Evolutionary conservation across 306 rosid genomes (phyloP).

Genomic region (Cicer judaicum): DNA sequence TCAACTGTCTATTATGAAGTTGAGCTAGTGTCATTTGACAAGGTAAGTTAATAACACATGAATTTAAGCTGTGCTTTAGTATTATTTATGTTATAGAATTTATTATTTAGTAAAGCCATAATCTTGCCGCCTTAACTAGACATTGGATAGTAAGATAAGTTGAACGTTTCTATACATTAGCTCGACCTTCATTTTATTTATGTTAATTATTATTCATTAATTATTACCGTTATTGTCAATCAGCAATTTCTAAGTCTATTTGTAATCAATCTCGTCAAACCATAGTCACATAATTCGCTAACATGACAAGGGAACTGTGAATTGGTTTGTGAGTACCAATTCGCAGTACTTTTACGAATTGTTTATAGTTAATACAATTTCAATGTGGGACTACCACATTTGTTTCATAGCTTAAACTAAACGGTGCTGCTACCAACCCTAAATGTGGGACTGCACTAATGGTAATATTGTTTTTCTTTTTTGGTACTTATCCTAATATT

Average conservation of each 20-base stretch:
- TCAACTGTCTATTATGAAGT: constrained; percentile 82
- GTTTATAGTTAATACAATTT: neutral
- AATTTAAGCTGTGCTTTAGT: neutral
- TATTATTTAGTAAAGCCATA: constrained; percentile 3
- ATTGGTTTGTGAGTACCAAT: neutral
- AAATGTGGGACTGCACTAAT: neutral
- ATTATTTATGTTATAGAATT: neutral
- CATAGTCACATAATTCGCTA: neutral
- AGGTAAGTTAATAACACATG: constrained; percentile 53
- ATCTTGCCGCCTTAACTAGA: neutral
- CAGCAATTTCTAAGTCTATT: too few species aligned
- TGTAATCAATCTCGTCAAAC: too few species aligned
- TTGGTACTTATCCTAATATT: neutral
- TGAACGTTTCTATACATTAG: too few species aligned
- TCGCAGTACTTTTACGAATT: neutral
- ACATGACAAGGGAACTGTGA: neutral
- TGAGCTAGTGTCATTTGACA: constrained; percentile 81
- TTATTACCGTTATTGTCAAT: too few species aligned
- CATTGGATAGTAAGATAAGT: neutral
- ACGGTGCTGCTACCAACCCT: neutral
- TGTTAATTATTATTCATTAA: too few species aligned
- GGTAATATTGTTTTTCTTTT: neutral
- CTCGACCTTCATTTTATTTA: too few species aligned
- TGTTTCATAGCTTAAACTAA: neutral
- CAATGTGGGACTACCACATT: too few species aligned